A percentile compares a stretch with the other conserved stretches of the same genome.
Evolutionary conservation across 1,284 basidiomycete genomes (phyloP).

Genomic region (Rhodotorula sp.): DNA sequence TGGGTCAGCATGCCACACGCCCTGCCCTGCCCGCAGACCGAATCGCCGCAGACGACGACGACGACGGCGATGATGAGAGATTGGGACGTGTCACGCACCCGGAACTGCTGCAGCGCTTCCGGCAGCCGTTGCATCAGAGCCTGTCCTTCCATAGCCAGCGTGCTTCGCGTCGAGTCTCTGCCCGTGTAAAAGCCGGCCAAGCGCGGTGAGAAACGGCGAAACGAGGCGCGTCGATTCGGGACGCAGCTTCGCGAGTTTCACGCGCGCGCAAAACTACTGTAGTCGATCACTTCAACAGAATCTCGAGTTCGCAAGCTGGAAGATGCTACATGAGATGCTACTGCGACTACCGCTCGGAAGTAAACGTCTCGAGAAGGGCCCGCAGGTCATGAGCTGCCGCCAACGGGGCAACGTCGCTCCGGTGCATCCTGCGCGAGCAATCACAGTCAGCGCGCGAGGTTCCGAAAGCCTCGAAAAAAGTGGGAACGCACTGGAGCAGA

Average conservation of each 20-base stretch:
- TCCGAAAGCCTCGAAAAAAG: neutral
- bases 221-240: neutral
- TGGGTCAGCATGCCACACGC: too few relatives aligned
- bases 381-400: conserved; percentile 25
- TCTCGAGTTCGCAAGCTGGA: neutral
- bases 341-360: neutral
- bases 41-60: neutral
- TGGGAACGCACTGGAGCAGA: conserved; percentile 28
- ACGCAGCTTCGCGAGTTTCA: neutral
- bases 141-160: conserved; percentile 23
- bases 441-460: too few relatives aligned
- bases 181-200: neutral
- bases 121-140: conserved; percentile 29
- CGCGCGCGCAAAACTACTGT: too few relatives aligned
- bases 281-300: neutral
- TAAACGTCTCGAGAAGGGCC: conserved; percentile 13
- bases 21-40: neutral
- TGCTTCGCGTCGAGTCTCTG: too few relatives aligned
- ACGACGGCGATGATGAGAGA: too few relatives aligned
- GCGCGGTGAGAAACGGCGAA: neutral
- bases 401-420: conserved; percentile 26
- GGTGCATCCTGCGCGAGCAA: conserved; percentile 40
- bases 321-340: too few relatives aligned
- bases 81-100: conserved; percentile 11
- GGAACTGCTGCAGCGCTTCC: conserved; percentile 25